Base-by-base conservation (phyloP, 2,329 filamentous ascomycete genomes). In the Fusarium sp. region DNA sequence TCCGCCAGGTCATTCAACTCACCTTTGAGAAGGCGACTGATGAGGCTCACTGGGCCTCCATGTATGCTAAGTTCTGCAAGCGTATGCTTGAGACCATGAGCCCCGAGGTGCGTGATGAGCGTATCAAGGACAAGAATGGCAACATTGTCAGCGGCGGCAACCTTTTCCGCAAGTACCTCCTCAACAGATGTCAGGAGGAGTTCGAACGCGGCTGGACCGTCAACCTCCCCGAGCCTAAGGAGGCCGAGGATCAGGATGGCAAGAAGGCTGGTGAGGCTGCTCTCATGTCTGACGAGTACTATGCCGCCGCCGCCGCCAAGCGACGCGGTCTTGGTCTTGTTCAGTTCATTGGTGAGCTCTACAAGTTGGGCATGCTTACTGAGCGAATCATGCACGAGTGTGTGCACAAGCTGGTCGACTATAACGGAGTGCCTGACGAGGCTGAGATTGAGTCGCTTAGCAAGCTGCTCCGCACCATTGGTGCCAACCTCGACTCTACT, bases 341-440 rank as follows among this genome's bases (percentile, higher is more conserved):
- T 74, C 96, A 98, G 85, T 99, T 99, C 86, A 99, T 99, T 81
- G 97, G 97, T 87, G 97, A 99, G 86, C 91, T 99, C 54, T 99
- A 97, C 91, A 99, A 98, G 89, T 92, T 99, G 71, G 92, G 93
- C 82, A 99, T 99, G 97, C 90, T 99, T 84, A 99, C 97, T 71
- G 94, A 98, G 84, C 94, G 96, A 83, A 99, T 99, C 85, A 99
- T 99, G 97, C 96, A 99, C 87, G 95, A 98, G 85, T 99, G 97
- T 89, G 95, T 99, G 31, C 93, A 95, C 86, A 98, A 97, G 85
- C 90, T 99, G 74, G 94, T 99, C 76, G 96, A 99, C 85, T 98
- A 97, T 84, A 93, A 96, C 81, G 95, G 94, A 72, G 87, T 95
- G 71, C 97, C 97, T 52, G 97, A 99, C 78, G 97, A 99, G 85